A percentile compares a stretch with the other conserved stretches of the same genome.
These are phyloP conservation scores for Hypomyces rosellus DNA, from an alignment of 2,329 filamentous ascomycete species.

Conservation along the genomic window DNA sequence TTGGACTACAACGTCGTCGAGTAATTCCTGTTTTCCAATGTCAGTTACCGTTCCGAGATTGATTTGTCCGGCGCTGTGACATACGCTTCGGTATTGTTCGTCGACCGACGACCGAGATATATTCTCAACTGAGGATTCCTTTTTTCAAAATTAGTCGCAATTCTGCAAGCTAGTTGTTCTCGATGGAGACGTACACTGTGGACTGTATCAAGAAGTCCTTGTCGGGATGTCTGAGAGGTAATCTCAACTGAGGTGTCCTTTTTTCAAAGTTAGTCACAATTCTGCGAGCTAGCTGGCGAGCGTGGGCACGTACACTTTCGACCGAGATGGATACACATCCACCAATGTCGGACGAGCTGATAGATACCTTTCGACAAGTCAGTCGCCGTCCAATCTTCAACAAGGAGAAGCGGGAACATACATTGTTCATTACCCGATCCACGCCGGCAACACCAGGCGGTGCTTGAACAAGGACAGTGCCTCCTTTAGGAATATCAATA, in stretches of 20 bases:
- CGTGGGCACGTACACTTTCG: conserved; percentile 13
- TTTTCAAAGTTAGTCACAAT: conserved; percentile 10
- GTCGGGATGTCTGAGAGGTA: neutral
- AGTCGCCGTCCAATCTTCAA: conserved; percentile 7
- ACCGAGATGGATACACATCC: conserved; percentile 9
- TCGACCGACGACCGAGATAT: conserved; percentile 1
- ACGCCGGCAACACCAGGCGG: neutral
- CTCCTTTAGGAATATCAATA: neutral
- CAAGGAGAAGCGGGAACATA: conserved; percentile 9
- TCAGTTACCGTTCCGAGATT: neutral
- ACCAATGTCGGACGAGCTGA: conserved; percentile 5
- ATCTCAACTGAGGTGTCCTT: conserved; percentile 7
- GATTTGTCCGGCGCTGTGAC: neutral
- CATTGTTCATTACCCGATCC: conserved; percentile 10
- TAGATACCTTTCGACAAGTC: conserved; percentile 16
- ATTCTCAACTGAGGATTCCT: conserved; percentile 11
- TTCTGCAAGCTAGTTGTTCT: conserved; percentile 3
- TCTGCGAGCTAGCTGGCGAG: neutral
- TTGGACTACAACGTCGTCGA: neutral
- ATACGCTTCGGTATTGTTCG: conserved; percentile 4
- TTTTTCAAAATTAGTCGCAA: conserved; percentile 13
- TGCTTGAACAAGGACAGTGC: neutral
- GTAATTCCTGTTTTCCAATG: conserved; percentile 2
- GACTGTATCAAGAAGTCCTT: neutral
- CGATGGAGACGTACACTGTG: conserved; percentile 4